phyloP scores from a whole-genome alignment of 1,284 basidiomycete genomes.

The Microbotryum silenes-acaulis region DNA sequence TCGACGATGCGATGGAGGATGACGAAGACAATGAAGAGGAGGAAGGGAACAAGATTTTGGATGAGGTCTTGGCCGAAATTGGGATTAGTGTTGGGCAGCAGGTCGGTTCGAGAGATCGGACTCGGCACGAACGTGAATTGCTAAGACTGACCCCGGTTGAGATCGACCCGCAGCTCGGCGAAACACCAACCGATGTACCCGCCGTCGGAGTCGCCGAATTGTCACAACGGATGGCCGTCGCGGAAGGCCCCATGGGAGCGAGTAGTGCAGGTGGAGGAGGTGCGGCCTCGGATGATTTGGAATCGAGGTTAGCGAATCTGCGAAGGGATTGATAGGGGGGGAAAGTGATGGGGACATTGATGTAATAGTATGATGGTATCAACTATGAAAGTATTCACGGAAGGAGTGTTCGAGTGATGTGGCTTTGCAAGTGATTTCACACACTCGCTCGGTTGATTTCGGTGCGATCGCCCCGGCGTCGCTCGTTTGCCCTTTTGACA shows the following conservation, averaged over 20 bases:
- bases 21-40: conserved; percentile 75
- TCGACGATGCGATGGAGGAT: conserved; percentile 97
- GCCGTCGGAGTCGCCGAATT: conserved; percentile 54
- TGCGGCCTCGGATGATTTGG: conserved; percentile 64
- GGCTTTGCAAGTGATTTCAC: too few species aligned
- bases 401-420: too few species aligned
- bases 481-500: too few species aligned
- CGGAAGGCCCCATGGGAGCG: conserved; percentile 50
- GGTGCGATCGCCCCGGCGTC: too few species aligned
- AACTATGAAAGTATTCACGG: too few species aligned
- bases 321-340: conserved; percentile 40
- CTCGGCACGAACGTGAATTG: neutral
- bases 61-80: conserved; percentile 95
- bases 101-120: conserved; percentile 46
- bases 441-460: too few species aligned
- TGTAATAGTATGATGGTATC: too few species aligned
- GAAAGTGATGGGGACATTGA: too few species aligned
- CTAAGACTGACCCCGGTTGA: neutral
- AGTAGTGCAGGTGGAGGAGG: conserved; percentile 47
- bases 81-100: conserved; percentile 87
- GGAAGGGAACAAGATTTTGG: conserved; percentile 92
- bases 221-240: conserved; percentile 65
- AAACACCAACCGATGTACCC: conserved; percentile 66
- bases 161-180: conserved; percentile 56
- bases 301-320: conserved; percentile 75